Conservation (phyloP, 2,329 filamentous ascomycete species). For the Shiraia bambusicola region DNA sequence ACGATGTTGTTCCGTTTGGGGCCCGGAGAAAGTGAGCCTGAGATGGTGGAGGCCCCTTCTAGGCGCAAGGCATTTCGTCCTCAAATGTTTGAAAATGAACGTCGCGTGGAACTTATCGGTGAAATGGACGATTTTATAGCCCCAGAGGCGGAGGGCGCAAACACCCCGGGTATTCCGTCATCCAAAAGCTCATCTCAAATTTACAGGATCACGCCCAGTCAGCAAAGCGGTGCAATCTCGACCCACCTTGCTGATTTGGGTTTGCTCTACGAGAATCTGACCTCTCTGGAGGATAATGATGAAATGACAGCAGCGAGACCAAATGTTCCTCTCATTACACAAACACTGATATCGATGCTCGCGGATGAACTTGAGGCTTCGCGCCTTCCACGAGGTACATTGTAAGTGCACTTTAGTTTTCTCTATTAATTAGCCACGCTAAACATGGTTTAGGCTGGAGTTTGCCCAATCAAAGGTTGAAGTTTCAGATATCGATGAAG, state of each 20-base stretch:
- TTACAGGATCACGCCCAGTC: conserved; percentile 2
- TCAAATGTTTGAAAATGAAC: not conserved
- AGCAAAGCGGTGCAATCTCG: too few species aligned
- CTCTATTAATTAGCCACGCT: not conserved
- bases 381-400: conserved; percentile 17
- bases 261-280: conserved; percentile 18
- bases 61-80: conserved; percentile 17
- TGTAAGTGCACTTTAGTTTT: conserved; percentile 20
- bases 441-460: conserved; percentile 23
- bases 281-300: not conserved
- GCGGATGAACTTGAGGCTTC: conserved; percentile 1
- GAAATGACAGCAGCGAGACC: conserved; percentile 1
- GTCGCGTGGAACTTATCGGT: conserved; percentile 5
- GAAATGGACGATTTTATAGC: conserved; percentile 33
- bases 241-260: conserved; percentile 6
- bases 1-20: conserved; percentile 17
- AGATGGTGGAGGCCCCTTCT: conserved; percentile 17
- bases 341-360: conserved; percentile 18
- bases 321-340: conserved; percentile 15
- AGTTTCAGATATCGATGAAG: conserved; percentile 36
- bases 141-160: conserved; percentile 31
- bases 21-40: not conserved
- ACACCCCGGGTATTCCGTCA: conserved; percentile 8
- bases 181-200: conserved; percentile 10
- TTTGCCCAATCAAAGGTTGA: conserved; percentile 13